Conservation (phyloP, 140 eudicot genomes). For the Oenanthe javanica region DNA sequence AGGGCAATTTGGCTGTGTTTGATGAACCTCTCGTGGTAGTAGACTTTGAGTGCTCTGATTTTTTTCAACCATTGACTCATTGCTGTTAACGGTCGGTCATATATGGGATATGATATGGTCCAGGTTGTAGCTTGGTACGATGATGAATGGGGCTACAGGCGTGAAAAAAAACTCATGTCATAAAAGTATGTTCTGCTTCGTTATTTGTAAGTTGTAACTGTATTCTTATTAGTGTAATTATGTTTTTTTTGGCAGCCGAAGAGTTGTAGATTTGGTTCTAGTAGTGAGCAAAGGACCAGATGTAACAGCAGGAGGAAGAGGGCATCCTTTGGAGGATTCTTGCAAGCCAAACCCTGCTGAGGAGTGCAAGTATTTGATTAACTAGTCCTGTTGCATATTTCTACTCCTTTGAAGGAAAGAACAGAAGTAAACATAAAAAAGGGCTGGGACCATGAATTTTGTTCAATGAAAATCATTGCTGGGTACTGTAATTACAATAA, state of each 20-base stretch:
- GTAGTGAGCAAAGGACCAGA: slow-evolving; percentile 89
- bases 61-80: slow-evolving; percentile 72
- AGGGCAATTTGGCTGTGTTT: slow-evolving; percentile 67
- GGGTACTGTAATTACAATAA: no score
- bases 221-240: not conserved
- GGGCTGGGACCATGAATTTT: no score
- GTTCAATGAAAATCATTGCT: no score
- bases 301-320: slow-evolving; percentile 38
- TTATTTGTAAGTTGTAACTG: no score
- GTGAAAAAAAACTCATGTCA: not conserved
- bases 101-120: slow-evolving; percentile 83
- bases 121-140: slow-evolving; percentile 98
- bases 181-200: no score
- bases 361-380: slow-evolving; percentile 66
- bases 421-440: no score
- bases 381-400: not conserved
- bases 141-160: slow-evolving; percentile 97
- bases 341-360: slow-evolving; percentile 72
- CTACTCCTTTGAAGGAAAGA: not conserved
- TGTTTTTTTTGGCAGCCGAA: slow-evolving; percentile 45
- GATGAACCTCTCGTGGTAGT: slow-evolving; percentile 86
- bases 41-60: slow-evolving; percentile 80
- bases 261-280: slow-evolving; percentile 91
- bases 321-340: slow-evolving; percentile 74
- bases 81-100: slow-evolving; percentile 73